Evolutionary conservation across 805 yeast species (phyloP).

Genomic region (Cyberlindnera suaveolens): DNA sequence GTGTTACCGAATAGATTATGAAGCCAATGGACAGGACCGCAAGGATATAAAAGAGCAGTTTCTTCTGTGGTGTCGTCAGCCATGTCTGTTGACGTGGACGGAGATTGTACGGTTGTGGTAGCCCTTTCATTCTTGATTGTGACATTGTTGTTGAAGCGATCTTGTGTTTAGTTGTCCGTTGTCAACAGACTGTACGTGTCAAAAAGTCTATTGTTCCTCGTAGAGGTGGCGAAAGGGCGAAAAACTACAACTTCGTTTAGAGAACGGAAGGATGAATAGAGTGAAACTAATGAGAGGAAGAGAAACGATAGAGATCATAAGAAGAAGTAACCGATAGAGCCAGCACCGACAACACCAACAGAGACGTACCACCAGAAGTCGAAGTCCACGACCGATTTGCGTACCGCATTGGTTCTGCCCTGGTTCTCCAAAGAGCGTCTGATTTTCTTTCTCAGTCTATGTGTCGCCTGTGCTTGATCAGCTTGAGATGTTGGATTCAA

Average conservation of each 20-base stretch:
- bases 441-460: slow-evolving; percentile 36
- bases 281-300: background rate
- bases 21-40: slow-evolving; percentile 29
- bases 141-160: slow-evolving; percentile 13
- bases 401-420: slow-evolving; percentile 68
- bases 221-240: background rate
- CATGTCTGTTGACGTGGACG: slow-evolving; percentile 23
- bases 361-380: slow-evolving; percentile 54
- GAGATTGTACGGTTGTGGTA: slow-evolving; percentile 40
- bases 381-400: slow-evolving; percentile 30
- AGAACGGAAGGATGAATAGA: background rate
- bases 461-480: slow-evolving; percentile 25
- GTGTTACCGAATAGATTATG: slow-evolving; percentile 25
- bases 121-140: slow-evolving; percentile 26
- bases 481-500: slow-evolving; percentile 69
- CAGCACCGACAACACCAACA: slow-evolving; percentile 35
- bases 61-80: slow-evolving; percentile 45
- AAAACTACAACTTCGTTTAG: background rate
- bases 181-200: background rate
- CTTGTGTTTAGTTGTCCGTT: background rate
- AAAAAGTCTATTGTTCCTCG: too few species aligned
- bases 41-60: slow-evolving; percentile 32
- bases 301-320: slow-evolving; percentile 3
- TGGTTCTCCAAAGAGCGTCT: slow-evolving; percentile 76
- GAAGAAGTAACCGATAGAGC: slow-evolving; percentile 27